A percentile compares a stretch with the other conserved stretches of the same genome.
Conservation (phyloP, 805 yeast species). For the Spathaspora gorwiae region DNA sequence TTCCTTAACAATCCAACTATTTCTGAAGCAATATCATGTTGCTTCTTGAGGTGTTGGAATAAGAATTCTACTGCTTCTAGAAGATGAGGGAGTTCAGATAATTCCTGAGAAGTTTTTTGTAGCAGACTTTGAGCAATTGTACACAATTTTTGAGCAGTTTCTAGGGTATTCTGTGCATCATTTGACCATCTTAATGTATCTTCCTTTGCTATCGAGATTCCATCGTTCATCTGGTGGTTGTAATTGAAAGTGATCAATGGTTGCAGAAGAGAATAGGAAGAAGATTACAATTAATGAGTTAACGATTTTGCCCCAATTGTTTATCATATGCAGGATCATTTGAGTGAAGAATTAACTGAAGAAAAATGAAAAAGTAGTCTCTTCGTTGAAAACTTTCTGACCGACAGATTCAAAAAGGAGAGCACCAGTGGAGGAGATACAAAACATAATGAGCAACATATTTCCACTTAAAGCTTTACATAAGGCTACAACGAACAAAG, state of each 20-base stretch:
- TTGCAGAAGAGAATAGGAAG: too few species aligned
- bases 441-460: not conserved
- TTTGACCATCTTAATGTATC: conserved; percentile 20
- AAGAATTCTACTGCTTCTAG: conserved; percentile 13
- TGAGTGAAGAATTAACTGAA: too few species aligned
- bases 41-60: conserved; percentile 13
- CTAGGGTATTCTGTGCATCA: conserved; percentile 24
- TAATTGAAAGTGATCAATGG: too few species aligned
- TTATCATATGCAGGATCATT: too few species aligned
- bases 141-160: conserved; percentile 28
- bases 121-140: conserved; percentile 30
- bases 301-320: too few species aligned
- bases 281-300: too few species aligned
- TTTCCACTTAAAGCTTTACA: conserved; percentile 25
- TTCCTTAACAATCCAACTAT: conserved; percentile 14
- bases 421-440: not conserved
- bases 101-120: conserved; percentile 17
- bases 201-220: not conserved
- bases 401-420: too few species aligned
- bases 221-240: not conserved
- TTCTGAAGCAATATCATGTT: conserved; percentile 10
- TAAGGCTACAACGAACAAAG: conserved; percentile 18
- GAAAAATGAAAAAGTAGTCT: too few species aligned
- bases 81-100: conserved; percentile 21
- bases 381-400: too few species aligned